Percentiles rank a stretch among this genome's conserved stretches.
phyloP scores from a whole-genome alignment of 345 rosid species.

The Durio zibethinus region DNA sequence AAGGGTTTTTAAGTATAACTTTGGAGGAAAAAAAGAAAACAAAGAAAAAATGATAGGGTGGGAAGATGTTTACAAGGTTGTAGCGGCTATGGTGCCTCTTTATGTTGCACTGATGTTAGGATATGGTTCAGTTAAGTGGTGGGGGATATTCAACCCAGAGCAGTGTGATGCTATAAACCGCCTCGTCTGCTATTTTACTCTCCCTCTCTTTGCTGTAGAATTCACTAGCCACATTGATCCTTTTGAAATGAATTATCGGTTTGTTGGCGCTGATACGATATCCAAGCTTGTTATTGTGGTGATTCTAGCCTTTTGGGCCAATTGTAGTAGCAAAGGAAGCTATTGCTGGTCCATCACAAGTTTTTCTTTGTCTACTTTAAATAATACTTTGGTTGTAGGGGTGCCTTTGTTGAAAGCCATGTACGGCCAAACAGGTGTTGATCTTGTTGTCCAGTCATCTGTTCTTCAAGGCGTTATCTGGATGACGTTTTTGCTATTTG shows the following conservation, averaged over 20 bases:
- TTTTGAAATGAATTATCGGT: slow-evolving; percentile 62
- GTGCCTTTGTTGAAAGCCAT: slow-evolving; percentile 65
- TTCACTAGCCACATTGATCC: slow-evolving; percentile 71
- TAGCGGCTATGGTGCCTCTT: slow-evolving; percentile 75
- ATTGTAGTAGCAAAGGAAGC: slow-evolving; percentile 60
- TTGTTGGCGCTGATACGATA: slow-evolving; percentile 60
- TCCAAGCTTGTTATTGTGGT: slow-evolving; percentile 59
- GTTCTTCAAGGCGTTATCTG: slow-evolving; percentile 70
- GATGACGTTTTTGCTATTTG: slow-evolving; percentile 66
- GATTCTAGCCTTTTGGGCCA: slow-evolving; percentile 62
- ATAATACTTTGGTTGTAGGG: slow-evolving; percentile 70
- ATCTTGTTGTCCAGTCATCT: slow-evolving; percentile 68
- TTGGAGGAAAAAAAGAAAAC: neutral
- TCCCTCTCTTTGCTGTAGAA: slow-evolving; percentile 74
- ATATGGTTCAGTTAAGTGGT: slow-evolving; percentile 88
- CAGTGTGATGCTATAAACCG: slow-evolving; percentile 80
- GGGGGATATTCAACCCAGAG: slow-evolving; percentile 66
- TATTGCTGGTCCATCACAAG: slow-evolving; percentile 78
- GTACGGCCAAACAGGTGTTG: slow-evolving; percentile 70
- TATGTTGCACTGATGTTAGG: slow-evolving; percentile 73
- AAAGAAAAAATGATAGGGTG: slow-evolving; percentile 59
- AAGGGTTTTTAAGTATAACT: neutral
- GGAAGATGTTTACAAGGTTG: slow-evolving; percentile 74
- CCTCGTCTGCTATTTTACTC: slow-evolving; percentile 73
- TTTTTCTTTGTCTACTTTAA: slow-evolving; percentile 63